Conservation (phyloP, 1,284 basidiomycete species). For the Boletellus sp. region DNA sequence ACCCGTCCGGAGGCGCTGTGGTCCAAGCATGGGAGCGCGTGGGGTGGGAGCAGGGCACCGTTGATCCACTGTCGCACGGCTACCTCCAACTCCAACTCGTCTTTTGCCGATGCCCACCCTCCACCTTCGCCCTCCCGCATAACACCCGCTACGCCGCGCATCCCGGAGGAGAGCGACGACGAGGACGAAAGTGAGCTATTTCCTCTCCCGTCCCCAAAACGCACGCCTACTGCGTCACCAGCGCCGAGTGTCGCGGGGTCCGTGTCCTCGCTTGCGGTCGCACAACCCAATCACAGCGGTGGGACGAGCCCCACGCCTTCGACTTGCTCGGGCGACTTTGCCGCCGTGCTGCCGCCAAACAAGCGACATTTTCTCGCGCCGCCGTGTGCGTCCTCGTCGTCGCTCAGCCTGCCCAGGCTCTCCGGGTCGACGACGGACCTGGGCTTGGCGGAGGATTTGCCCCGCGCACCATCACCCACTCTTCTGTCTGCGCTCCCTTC, state of each 20-base stretch:
- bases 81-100: neutral
- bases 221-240: slow-evolving; percentile 39
- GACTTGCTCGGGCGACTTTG: slow-evolving; percentile 16
- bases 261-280: slow-evolving; percentile 21
- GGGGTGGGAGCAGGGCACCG: neutral
- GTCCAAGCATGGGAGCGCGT: too few relatives aligned
- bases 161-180: slow-evolving; percentile 43
- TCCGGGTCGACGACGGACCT: slow-evolving; percentile 14
- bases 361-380: slow-evolving; percentile 19
- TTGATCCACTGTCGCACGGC: neutral
- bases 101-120: neutral
- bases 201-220: slow-evolving; percentile 52
- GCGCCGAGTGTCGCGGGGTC: slow-evolving; percentile 27
- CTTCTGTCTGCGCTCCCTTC: slow-evolving; percentile 23
- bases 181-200: slow-evolving; percentile 52
- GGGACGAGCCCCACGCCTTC: slow-evolving; percentile 19
- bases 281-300: slow-evolving; percentile 2
- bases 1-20: too few relatives aligned
- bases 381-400: slow-evolving; percentile 23
- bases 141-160: slow-evolving; percentile 16
- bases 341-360: neutral
- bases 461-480: slow-evolving; percentile 24
- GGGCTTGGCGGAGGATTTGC: slow-evolving; percentile 8
- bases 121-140: slow-evolving; percentile 13
- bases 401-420: slow-evolving; percentile 21